Evolutionary conservation across 78 protist species (phyloP).

Genomic region (Salpingoeca rosetta): DNA sequence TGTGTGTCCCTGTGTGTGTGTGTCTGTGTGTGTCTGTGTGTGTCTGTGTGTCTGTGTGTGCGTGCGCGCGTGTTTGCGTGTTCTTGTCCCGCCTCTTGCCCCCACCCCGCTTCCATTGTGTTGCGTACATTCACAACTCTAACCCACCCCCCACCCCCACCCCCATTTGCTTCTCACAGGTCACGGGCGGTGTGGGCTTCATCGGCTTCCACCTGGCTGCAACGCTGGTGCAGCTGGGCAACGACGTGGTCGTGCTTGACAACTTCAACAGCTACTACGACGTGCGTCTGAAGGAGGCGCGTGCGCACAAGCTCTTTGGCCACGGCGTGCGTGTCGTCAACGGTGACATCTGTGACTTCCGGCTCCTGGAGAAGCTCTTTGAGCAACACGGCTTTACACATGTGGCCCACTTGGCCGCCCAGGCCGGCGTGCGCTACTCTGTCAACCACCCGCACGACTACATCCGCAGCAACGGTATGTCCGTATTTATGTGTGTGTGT

Average conservation of each 20-base stretch:
- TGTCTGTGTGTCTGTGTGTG: no score
- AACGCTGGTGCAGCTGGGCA: not conserved
- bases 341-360: slow-evolving; percentile 1
- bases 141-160: no score
- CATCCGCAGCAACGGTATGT: slow-evolving; percentile 25
- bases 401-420: slow-evolving; percentile 55
- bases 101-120: no score
- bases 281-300: slow-evolving; percentile 18
- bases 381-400: not conserved
- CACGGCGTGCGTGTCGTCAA: not conserved
- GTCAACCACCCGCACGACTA: slow-evolving; percentile 39
- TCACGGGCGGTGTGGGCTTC: slow-evolving; percentile 14
- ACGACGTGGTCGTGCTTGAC: slow-evolving; percentile 32
- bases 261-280: slow-evolving; percentile 42
- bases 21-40: no score
- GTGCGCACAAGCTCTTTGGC: not conserved
- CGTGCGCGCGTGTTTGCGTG: no score
- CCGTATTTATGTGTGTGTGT: not conserved
- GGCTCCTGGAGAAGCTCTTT: not conserved
- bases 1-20: no score
- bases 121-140: no score
- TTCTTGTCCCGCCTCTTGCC: no score
- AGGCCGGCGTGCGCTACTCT: slow-evolving; percentile 56
- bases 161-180: no score
- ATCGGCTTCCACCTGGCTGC: not conserved